These are phyloP conservation scores for Lablab purpureus DNA, from an alignment of 306 rosid species.

Conservation along the genomic window DNA sequence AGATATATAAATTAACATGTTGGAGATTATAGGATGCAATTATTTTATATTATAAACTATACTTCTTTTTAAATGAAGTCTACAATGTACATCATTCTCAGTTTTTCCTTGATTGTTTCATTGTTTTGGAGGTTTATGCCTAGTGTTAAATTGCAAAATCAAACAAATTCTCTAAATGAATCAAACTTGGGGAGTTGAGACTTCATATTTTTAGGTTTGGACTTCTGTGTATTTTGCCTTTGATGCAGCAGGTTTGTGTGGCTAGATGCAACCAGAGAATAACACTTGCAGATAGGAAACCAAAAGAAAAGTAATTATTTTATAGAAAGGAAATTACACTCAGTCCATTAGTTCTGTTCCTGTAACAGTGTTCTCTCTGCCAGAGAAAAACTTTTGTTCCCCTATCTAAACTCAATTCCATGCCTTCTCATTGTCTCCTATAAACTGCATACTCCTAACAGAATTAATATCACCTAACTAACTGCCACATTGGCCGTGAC, in stretches of 20 bases:
- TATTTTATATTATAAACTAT: slow-evolving; percentile 15
- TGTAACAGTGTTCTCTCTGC: neutral
- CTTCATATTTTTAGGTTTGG: neutral
- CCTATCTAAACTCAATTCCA: neutral
- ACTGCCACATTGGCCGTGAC: neutral
- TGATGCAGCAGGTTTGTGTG: slow-evolving; percentile 16
- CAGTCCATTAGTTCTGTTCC: neutral
- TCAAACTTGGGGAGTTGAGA: slow-evolving; percentile 5
- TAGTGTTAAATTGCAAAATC: slow-evolving; percentile 8
- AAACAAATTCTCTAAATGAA: neutral
- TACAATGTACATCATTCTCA: neutral
- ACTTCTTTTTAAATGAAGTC: slow-evolving; percentile 12
- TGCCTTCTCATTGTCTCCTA: neutral
- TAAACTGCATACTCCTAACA: neutral
- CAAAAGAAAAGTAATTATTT: neutral
- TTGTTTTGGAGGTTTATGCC: neutral
- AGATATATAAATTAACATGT: neutral
- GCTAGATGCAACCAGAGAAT: neutral
- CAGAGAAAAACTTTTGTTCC: neutral
- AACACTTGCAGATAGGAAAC: neutral
- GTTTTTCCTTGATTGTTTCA: slow-evolving; percentile 11
- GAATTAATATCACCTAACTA: neutral
- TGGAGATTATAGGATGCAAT: neutral
- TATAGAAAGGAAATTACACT: neutral
- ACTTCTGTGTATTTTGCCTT: slow-evolving; percentile 3